A percentile compares a stretch with the other conserved stretches of the same genome.
Conservation (phyloP, 352 stramenopile species). For the Aphanomyces euteiches region DNA sequence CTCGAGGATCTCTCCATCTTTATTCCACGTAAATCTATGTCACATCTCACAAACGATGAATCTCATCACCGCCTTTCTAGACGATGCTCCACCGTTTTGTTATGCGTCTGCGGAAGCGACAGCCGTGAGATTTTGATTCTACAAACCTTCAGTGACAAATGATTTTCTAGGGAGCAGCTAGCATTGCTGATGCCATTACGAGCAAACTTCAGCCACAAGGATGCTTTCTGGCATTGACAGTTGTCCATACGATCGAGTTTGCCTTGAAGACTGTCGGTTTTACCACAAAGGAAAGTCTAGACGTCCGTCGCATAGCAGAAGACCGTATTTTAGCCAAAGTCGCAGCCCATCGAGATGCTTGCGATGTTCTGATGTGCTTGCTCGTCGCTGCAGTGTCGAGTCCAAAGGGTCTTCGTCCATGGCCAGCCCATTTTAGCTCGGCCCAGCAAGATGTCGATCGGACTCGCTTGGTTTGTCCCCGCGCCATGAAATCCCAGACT, state of each 20-base stretch:
- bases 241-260: constrained; percentile 5
- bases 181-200: not conserved
- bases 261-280: not conserved
- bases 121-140: too few relatives aligned
- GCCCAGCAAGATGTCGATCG: not conserved
- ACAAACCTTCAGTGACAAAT: not conserved
- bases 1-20: constrained; percentile 21
- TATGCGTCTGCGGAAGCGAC: not conserved
- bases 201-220: not conserved
- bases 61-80: not conserved
- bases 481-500: not conserved
- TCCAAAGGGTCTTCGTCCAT: constrained; percentile 19
- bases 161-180: not conserved
- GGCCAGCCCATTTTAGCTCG: not conserved
- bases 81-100: constrained; percentile 4
- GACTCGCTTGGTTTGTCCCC: not conserved
- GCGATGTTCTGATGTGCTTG: constrained; percentile 24
- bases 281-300: not conserved
- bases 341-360: not conserved
- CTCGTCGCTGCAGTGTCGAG: constrained; percentile 11
- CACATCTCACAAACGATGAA: not conserved
- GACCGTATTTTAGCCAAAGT: not conserved
- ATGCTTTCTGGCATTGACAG: constrained; percentile 2
- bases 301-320: not conserved
- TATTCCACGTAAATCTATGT: constrained; percentile 1